A percentile compares a stretch with the other conserved stretches of the same genome.
Conservation (phyloP, 2,329 filamentous ascomycete species). For the Capronia americana region DNA sequence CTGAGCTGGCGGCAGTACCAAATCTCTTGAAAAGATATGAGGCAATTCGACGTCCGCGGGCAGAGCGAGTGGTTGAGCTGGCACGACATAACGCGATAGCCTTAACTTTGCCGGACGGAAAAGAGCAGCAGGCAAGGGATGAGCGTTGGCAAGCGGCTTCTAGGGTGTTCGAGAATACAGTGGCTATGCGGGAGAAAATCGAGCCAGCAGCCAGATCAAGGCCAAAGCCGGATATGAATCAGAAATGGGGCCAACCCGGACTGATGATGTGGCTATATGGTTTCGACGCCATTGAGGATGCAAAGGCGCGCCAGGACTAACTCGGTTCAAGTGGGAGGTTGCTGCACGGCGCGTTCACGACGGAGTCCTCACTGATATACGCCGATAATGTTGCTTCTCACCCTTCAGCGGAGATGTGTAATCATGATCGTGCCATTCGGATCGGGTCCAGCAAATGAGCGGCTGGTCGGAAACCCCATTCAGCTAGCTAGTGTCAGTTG, state of each 20-base stretch:
- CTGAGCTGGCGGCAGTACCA: neutral
- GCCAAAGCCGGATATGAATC: neutral
- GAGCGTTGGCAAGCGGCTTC: neutral
- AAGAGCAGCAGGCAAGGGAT: neutral
- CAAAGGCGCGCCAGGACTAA: neutral
- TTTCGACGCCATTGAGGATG: neutral
- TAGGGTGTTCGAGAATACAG: neutral
- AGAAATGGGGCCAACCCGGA: neutral
- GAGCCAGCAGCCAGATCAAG: neutral
- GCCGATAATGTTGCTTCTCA: too few relatives aligned
- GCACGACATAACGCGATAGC: neutral
- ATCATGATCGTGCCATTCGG: neutral
- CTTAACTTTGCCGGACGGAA: neutral
- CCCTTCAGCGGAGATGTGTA: too few relatives aligned
- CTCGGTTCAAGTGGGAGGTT: neutral
- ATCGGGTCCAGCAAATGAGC: neutral
- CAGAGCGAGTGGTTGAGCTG: neutral
- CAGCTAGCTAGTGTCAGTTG: neutral
- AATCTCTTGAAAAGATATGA: neutral
- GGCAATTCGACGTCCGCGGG: neutral
- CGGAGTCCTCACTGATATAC: too few relatives aligned
- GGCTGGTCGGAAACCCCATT: too few relatives aligned
- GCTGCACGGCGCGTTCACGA: too few relatives aligned
- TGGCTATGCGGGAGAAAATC: neutral
- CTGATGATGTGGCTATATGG: conserved; percentile 3